Percentiles rank a stretch among this genome's conserved stretches.
Conservation (phyloP, 129 eudicot genomes). For the Pseudognaphalium luteoalbum region DNA sequence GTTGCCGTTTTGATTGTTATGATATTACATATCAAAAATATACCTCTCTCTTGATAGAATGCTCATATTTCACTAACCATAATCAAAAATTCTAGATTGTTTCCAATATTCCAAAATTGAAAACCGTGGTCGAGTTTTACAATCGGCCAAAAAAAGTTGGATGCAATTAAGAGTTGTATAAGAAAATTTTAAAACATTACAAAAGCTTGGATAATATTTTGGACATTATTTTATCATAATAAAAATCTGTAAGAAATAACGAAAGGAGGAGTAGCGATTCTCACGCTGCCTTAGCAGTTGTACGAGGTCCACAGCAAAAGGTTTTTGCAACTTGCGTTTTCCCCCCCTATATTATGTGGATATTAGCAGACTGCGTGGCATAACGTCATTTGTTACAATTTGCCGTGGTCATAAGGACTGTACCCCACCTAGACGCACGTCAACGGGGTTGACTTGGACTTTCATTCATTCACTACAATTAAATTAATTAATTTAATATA, state of each 20-base stretch:
- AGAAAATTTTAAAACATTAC: too few species aligned
- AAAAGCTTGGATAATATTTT: too few species aligned
- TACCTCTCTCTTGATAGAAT: too few species aligned
- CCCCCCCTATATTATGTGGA: background rate
- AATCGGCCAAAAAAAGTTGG: too few species aligned
- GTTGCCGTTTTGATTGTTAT: too few species aligned
- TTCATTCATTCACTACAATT: background rate
- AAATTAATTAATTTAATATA: background rate
- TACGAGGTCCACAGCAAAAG: background rate
- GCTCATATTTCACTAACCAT: too few species aligned
- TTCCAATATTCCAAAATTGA: too few species aligned
- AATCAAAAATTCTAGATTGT: too few species aligned
- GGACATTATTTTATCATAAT: too few species aligned
- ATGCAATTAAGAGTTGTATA: too few species aligned
- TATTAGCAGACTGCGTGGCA: conserved; percentile 21
- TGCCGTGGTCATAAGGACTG: conserved; percentile 6
- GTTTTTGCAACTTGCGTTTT: background rate
- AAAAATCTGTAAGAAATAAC: background rate
- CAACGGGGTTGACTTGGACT: conserved; percentile 33
- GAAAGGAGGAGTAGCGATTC: background rate
- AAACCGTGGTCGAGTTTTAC: too few species aligned
- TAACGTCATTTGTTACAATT: background rate
- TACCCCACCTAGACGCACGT: conserved; percentile 15
- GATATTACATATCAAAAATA: too few species aligned
- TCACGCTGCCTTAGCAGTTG: background rate